These are phyloP conservation scores for Aspergillus clavatus DNA, from an alignment of 2,329 filamentous ascomycete genomes.

Conservation along the genomic window DNA sequence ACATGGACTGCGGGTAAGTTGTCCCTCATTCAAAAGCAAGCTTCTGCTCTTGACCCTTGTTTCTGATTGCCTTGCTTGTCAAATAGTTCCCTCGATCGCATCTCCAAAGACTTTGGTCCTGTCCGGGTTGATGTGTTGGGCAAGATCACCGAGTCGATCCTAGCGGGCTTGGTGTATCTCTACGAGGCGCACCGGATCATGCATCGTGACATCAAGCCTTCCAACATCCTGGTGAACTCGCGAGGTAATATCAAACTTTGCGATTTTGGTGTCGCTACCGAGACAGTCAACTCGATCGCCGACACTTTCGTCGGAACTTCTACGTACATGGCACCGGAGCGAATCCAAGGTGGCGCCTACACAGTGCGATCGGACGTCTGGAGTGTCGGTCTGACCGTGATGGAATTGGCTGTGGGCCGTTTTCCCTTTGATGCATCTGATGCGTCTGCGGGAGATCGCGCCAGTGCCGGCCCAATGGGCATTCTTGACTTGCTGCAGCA, in stretches of 20 bases:
- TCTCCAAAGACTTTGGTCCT: conserved; percentile 91
- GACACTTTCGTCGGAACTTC: conserved; percentile 98
- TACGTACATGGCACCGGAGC: conserved; percentile 98
- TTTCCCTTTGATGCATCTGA: conserved; percentile 88
- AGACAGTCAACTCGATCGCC: conserved; percentile 94
- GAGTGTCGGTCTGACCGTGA: conserved; percentile 92
- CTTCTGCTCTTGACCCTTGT: conserved; percentile 7
- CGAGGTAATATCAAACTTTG: conserved; percentile 93
- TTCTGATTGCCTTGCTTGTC: conserved; percentile 12
- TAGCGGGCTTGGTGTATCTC: conserved; percentile 89
- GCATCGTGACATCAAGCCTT: conserved; percentile 98
- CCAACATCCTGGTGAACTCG: conserved; percentile 94
- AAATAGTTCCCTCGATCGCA: conserved; percentile 77
- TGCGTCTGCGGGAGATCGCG: conserved; percentile 65
- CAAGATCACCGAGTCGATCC: conserved; percentile 93
- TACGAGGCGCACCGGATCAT: conserved; percentile 96
- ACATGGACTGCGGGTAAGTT: conserved; percentile 95
- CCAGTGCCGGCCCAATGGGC: conserved; percentile 71
- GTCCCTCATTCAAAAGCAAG: neutral
- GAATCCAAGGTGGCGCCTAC: conserved; percentile 94
- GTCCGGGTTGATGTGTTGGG: conserved; percentile 93
- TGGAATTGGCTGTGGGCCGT: conserved; percentile 96
- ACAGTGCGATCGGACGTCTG: conserved; percentile 98
- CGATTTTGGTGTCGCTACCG: conserved; percentile 97
- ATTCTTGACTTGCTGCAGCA: conserved; percentile 95